Percentiles rank a stretch among this genome's conserved stretches.
phyloP scores from a whole-genome alignment of 176 grass and related monocot species.

The Themeda triandra region DNA sequence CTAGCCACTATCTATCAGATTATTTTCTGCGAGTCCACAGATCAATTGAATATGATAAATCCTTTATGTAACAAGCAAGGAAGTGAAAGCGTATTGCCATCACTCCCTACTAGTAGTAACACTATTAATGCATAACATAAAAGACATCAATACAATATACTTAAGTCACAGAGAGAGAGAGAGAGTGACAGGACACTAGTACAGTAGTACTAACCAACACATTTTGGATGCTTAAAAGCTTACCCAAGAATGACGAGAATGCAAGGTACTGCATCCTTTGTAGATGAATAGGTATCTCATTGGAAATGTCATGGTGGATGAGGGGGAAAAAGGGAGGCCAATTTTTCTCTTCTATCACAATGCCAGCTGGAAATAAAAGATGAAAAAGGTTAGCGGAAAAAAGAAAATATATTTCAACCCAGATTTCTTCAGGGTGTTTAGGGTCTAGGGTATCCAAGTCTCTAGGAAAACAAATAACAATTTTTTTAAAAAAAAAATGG shows the following conservation, averaged over 20 bases:
- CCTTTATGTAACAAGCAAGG: neutral
- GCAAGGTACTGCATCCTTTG: conserved; percentile 85
- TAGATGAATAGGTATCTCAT: conserved; percentile 91
- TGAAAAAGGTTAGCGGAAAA: conserved; percentile 22
- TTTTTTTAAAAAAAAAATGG: neutral
- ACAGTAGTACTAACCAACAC: neutral
- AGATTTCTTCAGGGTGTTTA: neutral
- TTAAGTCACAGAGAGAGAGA: conserved; percentile 1
- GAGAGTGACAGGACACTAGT: neutral
- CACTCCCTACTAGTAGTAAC: neutral
- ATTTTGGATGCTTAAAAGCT: neutral
- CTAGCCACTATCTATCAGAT: neutral
- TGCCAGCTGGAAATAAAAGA: conserved; percentile 63
- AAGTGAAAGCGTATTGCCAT: neutral
- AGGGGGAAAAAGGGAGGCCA: conserved; percentile 88
- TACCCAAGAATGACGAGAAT: conserved; percentile 95
- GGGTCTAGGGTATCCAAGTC: neutral
- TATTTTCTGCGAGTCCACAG: neutral
- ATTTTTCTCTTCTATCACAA: conserved; percentile 92
- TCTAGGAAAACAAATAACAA: neutral
- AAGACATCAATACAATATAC: neutral
- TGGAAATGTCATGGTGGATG: conserved; percentile 93
- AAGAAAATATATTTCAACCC: neutral
- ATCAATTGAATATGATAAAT: conserved; percentile 15
- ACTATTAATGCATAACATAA: conserved; percentile 1